A percentile compares a stretch with the other conserved stretches of the same genome.
These are phyloP conservation scores for Vinca major DNA, from an alignment of 305 asterid genomes.

Conservation along the genomic window DNA sequence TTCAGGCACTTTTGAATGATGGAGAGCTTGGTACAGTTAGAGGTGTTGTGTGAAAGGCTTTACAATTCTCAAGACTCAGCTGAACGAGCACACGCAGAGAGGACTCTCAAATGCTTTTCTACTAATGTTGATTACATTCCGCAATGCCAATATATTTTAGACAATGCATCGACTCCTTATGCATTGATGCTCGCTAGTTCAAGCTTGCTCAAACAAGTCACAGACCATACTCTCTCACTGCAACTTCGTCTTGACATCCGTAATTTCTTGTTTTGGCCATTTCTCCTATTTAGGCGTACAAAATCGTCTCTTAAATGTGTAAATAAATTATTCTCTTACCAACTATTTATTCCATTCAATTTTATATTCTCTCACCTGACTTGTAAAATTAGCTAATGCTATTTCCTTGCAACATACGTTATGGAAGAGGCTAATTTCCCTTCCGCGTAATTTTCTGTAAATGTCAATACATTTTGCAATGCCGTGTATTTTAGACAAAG, in stretches of 20 bases:
- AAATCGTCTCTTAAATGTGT: neutral
- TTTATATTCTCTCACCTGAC: neutral
- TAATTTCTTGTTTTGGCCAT: slow-evolving; percentile 36
- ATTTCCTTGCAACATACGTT: neutral
- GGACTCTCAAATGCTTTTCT: slow-evolving; percentile 94
- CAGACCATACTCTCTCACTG: slow-evolving; percentile 85
- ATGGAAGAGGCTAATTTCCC: neutral
- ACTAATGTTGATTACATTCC: slow-evolving; percentile 84
- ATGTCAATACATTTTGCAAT: slow-evolving; percentile 26
- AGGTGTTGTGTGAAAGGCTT: slow-evolving; percentile 93
- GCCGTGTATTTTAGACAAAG: no score
- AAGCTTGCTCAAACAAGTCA: slow-evolving; percentile 99
- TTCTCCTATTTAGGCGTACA: slow-evolving; percentile 10
- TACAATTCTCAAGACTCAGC: slow-evolving; percentile 94
- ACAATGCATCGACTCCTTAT: slow-evolving; percentile 93
- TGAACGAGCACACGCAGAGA: slow-evolving; percentile 95
- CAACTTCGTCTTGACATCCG: slow-evolving; percentile 99
- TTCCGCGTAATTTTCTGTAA: slow-evolving; percentile 60
- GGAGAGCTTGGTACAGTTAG: slow-evolving; percentile 99
- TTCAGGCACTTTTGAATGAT: slow-evolving; percentile 17
- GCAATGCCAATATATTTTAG: slow-evolving; percentile 96
- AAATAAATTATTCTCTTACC: neutral
- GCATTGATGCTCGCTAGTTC: slow-evolving; percentile 99
- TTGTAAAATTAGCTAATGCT: neutral
- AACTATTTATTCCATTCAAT: neutral